Evolutionary conservation across 2,329 filamentous ascomycete genomes (phyloP).

Genomic region (Scedosporium boydii): DNA sequence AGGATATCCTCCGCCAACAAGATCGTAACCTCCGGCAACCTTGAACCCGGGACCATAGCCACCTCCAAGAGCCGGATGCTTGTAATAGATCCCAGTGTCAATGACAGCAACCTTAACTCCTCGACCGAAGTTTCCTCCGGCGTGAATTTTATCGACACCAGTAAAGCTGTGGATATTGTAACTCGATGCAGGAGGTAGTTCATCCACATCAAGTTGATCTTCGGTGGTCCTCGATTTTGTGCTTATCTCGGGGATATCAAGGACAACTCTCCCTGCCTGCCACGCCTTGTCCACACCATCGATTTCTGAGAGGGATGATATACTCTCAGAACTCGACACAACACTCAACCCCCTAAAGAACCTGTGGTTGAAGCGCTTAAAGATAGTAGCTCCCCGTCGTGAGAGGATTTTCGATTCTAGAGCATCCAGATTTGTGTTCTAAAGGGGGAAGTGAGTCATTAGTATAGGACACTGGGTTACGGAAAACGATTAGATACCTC

Average conservation of each 20-base stretch:
- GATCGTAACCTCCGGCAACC: constrained; percentile 26
- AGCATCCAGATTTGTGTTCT: not conserved
- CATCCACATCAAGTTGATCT: not conserved
- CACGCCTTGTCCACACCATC: not conserved
- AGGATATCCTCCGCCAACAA: constrained; percentile 19
- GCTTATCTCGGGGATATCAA: not conserved
- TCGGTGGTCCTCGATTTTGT: not conserved
- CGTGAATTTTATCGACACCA: constrained; percentile 27
- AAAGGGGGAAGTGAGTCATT: not conserved
- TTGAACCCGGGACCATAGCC: constrained; percentile 30
- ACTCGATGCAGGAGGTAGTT: constrained; percentile 12
- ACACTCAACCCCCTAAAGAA: constrained; percentile 3
- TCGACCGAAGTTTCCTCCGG: constrained; percentile 25
- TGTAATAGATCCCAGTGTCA: constrained; percentile 30
- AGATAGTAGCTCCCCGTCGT: not conserved
- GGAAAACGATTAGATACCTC: not conserved
- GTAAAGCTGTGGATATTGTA: constrained; percentile 28
- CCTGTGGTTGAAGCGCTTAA: constrained; percentile 2
- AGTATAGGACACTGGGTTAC: not conserved
- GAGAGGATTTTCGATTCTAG: not conserved
- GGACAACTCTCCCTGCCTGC: not conserved
- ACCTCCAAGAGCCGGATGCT: constrained; percentile 24
- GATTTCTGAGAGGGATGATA: not conserved
- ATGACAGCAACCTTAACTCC: constrained; percentile 28
- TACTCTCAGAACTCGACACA: not conserved